A percentile compares a stretch with the other conserved stretches of the same genome.
Evolutionary conservation across 805 yeast species (phyloP).

Genomic region (Starmerella vitae): DNA sequence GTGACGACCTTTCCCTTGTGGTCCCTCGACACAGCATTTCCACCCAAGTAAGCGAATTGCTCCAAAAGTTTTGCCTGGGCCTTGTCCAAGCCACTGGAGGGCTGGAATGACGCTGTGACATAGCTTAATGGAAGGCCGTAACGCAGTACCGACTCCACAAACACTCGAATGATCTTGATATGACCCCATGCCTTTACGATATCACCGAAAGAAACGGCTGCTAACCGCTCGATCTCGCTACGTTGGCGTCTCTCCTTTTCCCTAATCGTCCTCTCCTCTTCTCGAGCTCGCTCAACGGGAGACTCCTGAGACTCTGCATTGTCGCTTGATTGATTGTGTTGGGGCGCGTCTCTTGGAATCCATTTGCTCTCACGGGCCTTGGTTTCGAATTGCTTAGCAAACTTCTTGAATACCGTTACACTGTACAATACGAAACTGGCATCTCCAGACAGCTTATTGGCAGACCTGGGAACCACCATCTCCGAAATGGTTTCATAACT

Average conservation of each 20-base stretch:
- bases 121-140: constrained; percentile 95
- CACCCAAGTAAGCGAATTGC: constrained; percentile 81
- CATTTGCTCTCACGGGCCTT: constrained; percentile 74
- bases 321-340: constrained; percentile 53
- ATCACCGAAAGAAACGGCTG: constrained; percentile 82
- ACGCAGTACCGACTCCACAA: constrained; percentile 86
- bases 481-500: constrained; percentile 63
- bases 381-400: constrained; percentile 49
- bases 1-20: constrained; percentile 46
- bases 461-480: constrained; percentile 88
- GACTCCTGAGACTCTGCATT: constrained; percentile 27
- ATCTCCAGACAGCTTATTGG: constrained; percentile 56
- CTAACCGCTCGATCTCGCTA: constrained; percentile 67
- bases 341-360: constrained; percentile 62
- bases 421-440: constrained; percentile 58
- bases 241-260: constrained; percentile 55
- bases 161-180: constrained; percentile 70
- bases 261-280: constrained; percentile 53
- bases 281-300: constrained; percentile 3
- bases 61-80: constrained; percentile 57
- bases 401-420: constrained; percentile 77
- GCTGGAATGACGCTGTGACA: constrained; percentile 40
- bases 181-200: constrained; percentile 80
- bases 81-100: constrained; percentile 33
- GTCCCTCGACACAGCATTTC: constrained; percentile 66